These are phyloP conservation scores for Puccinia coronata DNA, from an alignment of 1,284 basidiomycete species.

Conservation along the genomic window DNA sequence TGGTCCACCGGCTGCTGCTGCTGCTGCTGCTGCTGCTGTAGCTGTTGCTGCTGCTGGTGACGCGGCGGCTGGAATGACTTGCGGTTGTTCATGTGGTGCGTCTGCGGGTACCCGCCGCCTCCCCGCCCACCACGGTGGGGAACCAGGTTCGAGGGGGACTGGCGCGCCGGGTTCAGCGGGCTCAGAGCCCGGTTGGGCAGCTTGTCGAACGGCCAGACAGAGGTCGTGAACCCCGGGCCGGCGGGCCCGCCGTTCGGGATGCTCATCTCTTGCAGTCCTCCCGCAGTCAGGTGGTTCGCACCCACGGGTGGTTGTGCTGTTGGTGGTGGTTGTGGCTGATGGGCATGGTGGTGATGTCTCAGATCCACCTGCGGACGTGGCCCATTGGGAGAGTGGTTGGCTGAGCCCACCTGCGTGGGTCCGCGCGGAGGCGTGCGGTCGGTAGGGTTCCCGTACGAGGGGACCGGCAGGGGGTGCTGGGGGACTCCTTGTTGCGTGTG, in stretches of 20 bases:
- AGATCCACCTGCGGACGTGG: neutral
- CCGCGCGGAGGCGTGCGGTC: neutral
- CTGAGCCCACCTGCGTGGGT: neutral
- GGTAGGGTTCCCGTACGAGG: slow-evolving; percentile 6
- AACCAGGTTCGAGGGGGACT: neutral
- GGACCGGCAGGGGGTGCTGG: slow-evolving; percentile 2
- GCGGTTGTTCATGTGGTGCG: neutral
- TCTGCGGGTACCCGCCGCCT: too few species aligned
- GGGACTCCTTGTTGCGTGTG: neutral
- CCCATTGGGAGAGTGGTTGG: slow-evolving; percentile 9
- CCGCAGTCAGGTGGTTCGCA: neutral
- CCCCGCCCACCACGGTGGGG: neutral
- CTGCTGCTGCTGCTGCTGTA: too few species aligned
- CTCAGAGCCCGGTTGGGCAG: slow-evolving; percentile 27
- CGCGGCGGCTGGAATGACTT: too few species aligned
- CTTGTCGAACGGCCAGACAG: slow-evolving; percentile 21
- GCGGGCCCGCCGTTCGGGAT: neutral
- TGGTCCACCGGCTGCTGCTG: too few species aligned
- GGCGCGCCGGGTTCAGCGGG: slow-evolving; percentile 25
- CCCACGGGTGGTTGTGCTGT: neutral
- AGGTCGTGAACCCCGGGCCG: neutral
- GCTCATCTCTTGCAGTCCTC: neutral
- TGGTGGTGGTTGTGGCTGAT: neutral
- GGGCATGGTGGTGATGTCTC: neutral
- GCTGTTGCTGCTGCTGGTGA: too few species aligned